Evolutionary conservation across 208 protist species (phyloP).

Genomic region (Trypanosomatidae sp.): DNA sequence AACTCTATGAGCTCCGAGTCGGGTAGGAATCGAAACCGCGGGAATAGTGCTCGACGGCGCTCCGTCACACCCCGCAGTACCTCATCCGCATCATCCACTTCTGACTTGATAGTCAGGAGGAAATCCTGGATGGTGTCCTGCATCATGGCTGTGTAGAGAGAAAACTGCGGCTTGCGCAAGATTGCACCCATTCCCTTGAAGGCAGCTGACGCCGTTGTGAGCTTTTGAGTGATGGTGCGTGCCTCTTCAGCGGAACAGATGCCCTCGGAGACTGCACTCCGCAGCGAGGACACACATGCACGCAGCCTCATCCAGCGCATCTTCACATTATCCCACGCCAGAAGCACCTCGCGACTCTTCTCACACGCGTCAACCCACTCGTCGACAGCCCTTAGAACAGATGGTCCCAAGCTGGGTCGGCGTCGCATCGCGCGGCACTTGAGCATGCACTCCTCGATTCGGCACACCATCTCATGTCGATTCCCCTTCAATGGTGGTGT

Average conservation of each 20-base stretch:
- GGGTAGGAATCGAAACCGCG: slow-evolving; percentile 94
- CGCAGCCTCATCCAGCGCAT: slow-evolving; percentile 40
- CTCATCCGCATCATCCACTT: slow-evolving; percentile 90
- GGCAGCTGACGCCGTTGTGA: slow-evolving; percentile 18
- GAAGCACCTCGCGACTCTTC: slow-evolving; percentile 50
- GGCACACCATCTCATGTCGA: slow-evolving; percentile 28
- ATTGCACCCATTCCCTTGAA: slow-evolving; percentile 39
- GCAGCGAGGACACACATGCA: slow-evolving; percentile 22
- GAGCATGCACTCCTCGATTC: slow-evolving; percentile 61
- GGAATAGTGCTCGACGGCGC: slow-evolving; percentile 86
- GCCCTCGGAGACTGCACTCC: slow-evolving; percentile 10
- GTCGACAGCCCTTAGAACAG: slow-evolving; percentile 52
- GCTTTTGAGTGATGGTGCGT: slow-evolving; percentile 6
- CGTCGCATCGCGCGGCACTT: slow-evolving; percentile 50
- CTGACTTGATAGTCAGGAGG: slow-evolving; percentile 79
- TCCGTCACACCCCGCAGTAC: slow-evolving; percentile 91
- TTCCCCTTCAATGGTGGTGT: slow-evolving; percentile 30
- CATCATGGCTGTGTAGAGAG: slow-evolving; percentile 90
- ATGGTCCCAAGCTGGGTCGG: slow-evolving; percentile 47
- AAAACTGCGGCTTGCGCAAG: slow-evolving; percentile 75
- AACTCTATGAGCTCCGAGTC: slow-evolving; percentile 81
- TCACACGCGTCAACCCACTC: slow-evolving; percentile 80
- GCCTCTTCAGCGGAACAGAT: slow-evolving; percentile 9
- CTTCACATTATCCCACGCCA: slow-evolving; percentile 44
- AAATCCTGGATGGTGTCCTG: slow-evolving; percentile 92